A percentile compares a stretch with the other conserved stretches of the same genome.
These are phyloP conservation scores for Phellinidium pouzarii DNA, from an alignment of 1,284 basidiomycete species.

Conservation along the genomic window DNA sequence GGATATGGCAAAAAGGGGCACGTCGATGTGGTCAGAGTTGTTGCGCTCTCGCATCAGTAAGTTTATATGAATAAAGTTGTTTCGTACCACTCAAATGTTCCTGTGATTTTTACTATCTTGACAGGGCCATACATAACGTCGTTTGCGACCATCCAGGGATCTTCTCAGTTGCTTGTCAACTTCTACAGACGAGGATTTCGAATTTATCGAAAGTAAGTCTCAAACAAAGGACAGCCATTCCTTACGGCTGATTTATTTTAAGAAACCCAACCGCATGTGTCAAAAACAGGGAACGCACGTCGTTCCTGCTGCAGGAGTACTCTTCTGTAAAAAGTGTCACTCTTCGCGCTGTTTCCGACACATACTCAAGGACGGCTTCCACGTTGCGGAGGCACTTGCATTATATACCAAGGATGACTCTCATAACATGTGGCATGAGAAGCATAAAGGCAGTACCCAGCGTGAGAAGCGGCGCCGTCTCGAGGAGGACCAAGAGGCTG, in stretches of 20 bases:
- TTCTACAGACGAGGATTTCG: constrained; percentile 22
- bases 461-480: constrained; percentile 23
- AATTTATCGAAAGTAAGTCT: constrained; percentile 22
- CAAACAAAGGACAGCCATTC: not conserved
- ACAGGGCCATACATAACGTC: not conserved
- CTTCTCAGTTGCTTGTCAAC: constrained; percentile 22
- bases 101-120: not conserved
- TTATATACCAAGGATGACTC: constrained; percentile 26
- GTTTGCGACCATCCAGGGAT: constrained; percentile 21
- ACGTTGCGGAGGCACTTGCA: constrained; percentile 46
- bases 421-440: constrained; percentile 37
- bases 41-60: constrained; percentile 8
- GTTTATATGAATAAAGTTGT: not conserved
- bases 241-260: not conserved
- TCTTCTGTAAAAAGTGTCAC: constrained; percentile 48
- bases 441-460: constrained; percentile 29
- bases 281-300: constrained; percentile 21
- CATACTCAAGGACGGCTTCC: constrained; percentile 39
- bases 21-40: constrained; percentile 19
- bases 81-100: not conserved
- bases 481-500: constrained; percentile 19
- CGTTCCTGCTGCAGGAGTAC: constrained; percentile 25
- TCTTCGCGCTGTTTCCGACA: constrained; percentile 44
- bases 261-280: not conserved
- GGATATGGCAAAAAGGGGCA: constrained; percentile 4